A percentile compares a stretch with the other conserved stretches of the same genome.
Conservation (phyloP, 2,329 filamentous ascomycete genomes). For the Chaetomiaceae sp. region DNA sequence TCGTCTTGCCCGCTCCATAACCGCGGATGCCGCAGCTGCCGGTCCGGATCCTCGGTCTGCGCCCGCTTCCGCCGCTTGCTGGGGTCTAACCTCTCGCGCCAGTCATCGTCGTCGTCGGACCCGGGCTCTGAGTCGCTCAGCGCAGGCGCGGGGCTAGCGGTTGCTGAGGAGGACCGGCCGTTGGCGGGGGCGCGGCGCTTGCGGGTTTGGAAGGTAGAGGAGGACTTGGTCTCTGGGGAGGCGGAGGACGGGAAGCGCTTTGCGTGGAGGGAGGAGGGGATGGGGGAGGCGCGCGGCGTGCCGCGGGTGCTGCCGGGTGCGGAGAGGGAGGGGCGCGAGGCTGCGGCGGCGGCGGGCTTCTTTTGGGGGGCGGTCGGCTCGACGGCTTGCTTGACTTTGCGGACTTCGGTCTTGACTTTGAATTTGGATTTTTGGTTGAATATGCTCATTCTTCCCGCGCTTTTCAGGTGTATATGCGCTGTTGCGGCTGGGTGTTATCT, state of each 20-base stretch:
- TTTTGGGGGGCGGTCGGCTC: constrained; percentile 38
- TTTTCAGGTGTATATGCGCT: neutral
- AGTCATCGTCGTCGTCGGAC: constrained; percentile 49
- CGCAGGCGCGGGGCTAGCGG: constrained; percentile 33
- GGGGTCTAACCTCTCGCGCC: constrained; percentile 42
- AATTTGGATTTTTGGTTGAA: constrained; percentile 45
- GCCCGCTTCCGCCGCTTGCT: constrained; percentile 45
- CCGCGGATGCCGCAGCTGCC: constrained; percentile 41
- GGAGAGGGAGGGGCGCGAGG: constrained; percentile 31
- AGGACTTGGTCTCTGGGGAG: constrained; percentile 1
- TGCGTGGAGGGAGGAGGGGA: constrained; percentile 4
- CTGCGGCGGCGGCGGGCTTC: constrained; percentile 31
- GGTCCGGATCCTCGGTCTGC: constrained; percentile 43
- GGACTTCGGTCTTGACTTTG: constrained; percentile 51
- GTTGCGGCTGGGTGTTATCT: neutral
- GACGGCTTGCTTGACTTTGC: constrained; percentile 33
- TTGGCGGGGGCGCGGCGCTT: constrained; percentile 45
- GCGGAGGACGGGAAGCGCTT: neutral
- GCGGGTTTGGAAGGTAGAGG: constrained; percentile 33
- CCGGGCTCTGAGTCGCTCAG: constrained; percentile 48
- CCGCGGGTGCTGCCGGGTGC: constrained; percentile 29
- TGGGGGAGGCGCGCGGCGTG: constrained; percentile 25
- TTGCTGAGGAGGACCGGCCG: constrained; percentile 41
- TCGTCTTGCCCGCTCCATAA: constrained; percentile 33
- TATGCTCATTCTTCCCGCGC: constrained; percentile 36